Evolutionary conservation across 1,139 yeast genomes (phyloP), one percentile per base, ranked within the genome.

Genomic region (Hansenula lynferdii): DNA sequence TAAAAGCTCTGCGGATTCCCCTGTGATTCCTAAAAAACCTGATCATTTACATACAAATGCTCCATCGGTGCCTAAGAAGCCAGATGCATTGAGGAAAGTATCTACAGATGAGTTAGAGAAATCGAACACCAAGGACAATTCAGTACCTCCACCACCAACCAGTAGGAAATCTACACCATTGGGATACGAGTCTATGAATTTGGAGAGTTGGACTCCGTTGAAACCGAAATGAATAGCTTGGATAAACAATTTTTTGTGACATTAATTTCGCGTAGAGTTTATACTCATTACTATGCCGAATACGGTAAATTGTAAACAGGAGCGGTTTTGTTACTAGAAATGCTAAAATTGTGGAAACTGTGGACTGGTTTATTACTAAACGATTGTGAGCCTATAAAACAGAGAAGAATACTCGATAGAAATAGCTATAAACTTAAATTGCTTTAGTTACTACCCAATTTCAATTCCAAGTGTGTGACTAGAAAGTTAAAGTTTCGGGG

Each of bases 201-300:
- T 75, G 72, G 64, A 73, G 17, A 75, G 75, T 31, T 76, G 82
- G 82, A 70, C 71, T 40, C 81, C 82, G 8, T 57, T 76, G 37
- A 67, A 71, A 6, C 81, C 81, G 2, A 72, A 72, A n/a, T n/a
- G n/a, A n/a, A n/a, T n/a, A n/a, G n/a, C n/a, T n/a, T n/a, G n/a
- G n/a, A n/a, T n/a, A n/a, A n/a, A n/a, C n/a, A n/a, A n/a, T n/a
- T n/a, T n/a, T n/a, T n/a, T n/a, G n/a, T n/a, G n/a, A n/a, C n/a
- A n/a, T n/a, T n/a, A n/a, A n/a, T n/a, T n/a, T n/a, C n/a, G n/a
- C n/a, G n/a, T n/a, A n/a, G n/a, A n/a, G n/a, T n/a, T n/a, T n/a
- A n/a, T n/a, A n/a, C n/a, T n/a, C n/a, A n/a, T 40, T 36, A 39
- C 32, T 17, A 16, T 41, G 15, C 38, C 36, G 29, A 31, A 31